Evolutionary conservation across 2,329 filamentous ascomycete species (phyloP), one percentile per base, ranked within the genome.

Genomic region (Truncatella angustata): DNA sequence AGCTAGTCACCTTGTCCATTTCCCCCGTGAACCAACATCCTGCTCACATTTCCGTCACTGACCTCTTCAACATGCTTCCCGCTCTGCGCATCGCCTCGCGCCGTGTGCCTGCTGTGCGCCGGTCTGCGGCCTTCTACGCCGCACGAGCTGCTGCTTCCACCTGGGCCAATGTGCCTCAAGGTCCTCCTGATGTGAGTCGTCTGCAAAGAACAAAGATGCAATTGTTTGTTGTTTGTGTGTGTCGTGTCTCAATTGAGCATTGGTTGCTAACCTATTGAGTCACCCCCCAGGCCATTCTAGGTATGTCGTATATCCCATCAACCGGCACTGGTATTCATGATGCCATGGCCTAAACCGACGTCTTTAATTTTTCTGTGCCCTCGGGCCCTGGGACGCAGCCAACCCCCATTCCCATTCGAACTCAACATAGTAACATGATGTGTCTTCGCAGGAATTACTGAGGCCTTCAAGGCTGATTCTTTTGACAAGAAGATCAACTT

Each of bases 401-500:
- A 12, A 39, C 16, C 35, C 7, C 55, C 55, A 62, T 23, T 46
- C 52, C 56, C 60, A 51, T 59, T 24, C 30, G 20, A 32, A 42
- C 12, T 28, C 57, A 47, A 54, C 53, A 21, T 2, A 20, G 10
- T 40, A 24, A 37, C 50, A 40, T 49, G 20, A 60, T 16, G 24
- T 45, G 16, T 47, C 24, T 7, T 11, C 7, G 12, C 32, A 87
- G 88, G 90, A 72, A 91, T 99, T 76, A 97, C 94, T 58, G 94
- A 99, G 79, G 94, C 94, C 56, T 99, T 94, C 88, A 99, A 97
- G 83, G 92, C 92, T 74, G 94, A 99, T 73, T 82, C 80, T 66
- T 93, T 95, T 74, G 78, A 85, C 58, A 85, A 96, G 79, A 99
- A 97, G 86, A 97, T 99, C 81, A 97, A 97, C 80, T 80, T 99